These are phyloP conservation scores for Suillus luteus DNA, from an alignment of 768 basidiomycete genomes.

Conservation along the genomic window DNA sequence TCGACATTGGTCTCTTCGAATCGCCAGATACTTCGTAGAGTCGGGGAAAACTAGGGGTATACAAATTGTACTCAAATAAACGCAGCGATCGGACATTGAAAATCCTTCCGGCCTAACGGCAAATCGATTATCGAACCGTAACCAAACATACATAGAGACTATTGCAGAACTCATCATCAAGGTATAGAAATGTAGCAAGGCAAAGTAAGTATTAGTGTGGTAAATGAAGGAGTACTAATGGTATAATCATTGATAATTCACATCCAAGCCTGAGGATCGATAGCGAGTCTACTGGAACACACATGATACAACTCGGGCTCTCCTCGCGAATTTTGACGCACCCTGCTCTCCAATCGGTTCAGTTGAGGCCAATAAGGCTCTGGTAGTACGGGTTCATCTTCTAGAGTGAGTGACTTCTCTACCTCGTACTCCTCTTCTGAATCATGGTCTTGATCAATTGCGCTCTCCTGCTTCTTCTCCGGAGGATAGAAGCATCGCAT, in stretches of 20 bases:
- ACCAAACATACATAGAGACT: too few species aligned
- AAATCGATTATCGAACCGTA: too few species aligned
- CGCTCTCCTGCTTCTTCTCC: not conserved
- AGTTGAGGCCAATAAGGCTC: not conserved
- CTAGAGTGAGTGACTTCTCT: constrained; percentile 1
- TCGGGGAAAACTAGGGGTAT: too few species aligned
- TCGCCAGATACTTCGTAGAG: too few species aligned
- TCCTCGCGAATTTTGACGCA: not conserved
- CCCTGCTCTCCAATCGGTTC: not conserved
- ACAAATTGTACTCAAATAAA: too few species aligned
- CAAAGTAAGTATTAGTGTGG: not conserved
- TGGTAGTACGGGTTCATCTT: not conserved
- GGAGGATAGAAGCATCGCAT: not conserved
- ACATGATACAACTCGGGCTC: not conserved
- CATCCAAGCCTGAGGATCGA: not conserved
- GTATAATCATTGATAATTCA: not conserved
- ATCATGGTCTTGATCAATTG: not conserved
- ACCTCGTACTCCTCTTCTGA: constrained; percentile 3
- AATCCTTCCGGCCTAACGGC: too few species aligned
- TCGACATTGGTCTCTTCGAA: too few species aligned
- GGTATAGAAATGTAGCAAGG: not conserved
- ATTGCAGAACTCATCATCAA: not conserved
- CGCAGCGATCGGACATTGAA: too few species aligned
- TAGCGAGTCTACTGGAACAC: not conserved
- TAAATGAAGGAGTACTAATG: not conserved